Evolutionary conservation across 768 basidiomycete genomes (phyloP).

Genomic region (Rhizopogon salebrosus): DNA sequence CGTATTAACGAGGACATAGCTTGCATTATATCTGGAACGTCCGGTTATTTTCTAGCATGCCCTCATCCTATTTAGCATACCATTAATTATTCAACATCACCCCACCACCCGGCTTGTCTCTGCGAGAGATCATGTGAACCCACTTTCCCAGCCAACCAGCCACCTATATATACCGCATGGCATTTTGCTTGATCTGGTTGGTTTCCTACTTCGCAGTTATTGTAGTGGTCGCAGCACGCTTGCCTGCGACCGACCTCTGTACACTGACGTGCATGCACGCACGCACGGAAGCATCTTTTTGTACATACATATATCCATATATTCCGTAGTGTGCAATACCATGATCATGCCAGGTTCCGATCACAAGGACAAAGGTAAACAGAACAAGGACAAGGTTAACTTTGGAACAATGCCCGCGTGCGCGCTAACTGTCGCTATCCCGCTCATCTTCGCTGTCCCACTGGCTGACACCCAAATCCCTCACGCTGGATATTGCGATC

Average conservation of each 20-base stretch:
- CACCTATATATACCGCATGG: neutral
- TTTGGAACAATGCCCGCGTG: too few species aligned
- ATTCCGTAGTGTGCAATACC: neutral
- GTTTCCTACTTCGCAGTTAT: neutral
- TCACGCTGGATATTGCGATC: constrained; percentile 66
- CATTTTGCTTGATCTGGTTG: neutral
- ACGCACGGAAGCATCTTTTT: neutral
- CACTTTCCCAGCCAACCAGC: neutral
- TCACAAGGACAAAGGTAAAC: neutral
- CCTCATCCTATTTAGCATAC: constrained; percentile 21
- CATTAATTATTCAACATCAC: constrained; percentile 17
- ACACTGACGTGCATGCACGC: neutral
- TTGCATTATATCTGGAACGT: constrained; percentile 28
- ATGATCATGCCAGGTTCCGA: neutral
- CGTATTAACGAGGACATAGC: constrained; percentile 8
- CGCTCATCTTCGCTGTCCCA: constrained; percentile 46
- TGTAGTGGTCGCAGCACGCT: neutral
- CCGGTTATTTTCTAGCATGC: constrained; percentile 19
- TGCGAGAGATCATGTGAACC: neutral
- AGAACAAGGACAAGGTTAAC: too few species aligned
- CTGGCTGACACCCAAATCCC: constrained; percentile 56
- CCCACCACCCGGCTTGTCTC: neutral
- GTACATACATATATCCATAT: neutral
- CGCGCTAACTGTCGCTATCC: constrained; percentile 19
- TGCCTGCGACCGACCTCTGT: neutral